phyloP scores from a whole-genome alignment of 208 protist genomes.

The Leishmania guyanensis region DNA sequence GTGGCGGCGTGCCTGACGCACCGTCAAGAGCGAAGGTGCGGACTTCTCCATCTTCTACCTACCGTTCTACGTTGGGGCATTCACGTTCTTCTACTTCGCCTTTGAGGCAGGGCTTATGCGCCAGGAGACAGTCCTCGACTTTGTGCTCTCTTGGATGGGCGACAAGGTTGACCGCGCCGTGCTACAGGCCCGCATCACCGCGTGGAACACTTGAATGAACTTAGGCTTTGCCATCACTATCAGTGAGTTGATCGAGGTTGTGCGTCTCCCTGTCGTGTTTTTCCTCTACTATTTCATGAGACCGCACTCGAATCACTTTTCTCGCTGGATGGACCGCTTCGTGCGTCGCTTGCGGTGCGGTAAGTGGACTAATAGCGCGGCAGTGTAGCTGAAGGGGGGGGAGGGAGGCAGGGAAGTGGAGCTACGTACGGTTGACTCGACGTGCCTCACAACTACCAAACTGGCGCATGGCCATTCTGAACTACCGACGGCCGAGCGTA shows the following conservation, averaged over 20 bases:
- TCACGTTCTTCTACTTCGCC: conserved; percentile 46
- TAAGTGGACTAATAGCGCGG: background rate
- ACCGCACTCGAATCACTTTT: conserved; percentile 23
- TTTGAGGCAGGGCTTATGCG: conserved; percentile 41
- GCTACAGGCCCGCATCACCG: conserved; percentile 48
- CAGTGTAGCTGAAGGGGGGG: background rate
- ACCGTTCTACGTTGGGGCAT: conserved; percentile 27
- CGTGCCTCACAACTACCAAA: background rate
- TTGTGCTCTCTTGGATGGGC: conserved; percentile 44
- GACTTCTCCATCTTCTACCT: conserved; percentile 36
- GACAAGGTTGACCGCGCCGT: conserved; percentile 42
- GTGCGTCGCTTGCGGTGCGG: conserved; percentile 6
- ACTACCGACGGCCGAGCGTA: background rate
- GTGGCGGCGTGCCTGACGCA: conserved; percentile 16
- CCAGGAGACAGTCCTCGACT: conserved; percentile 54
- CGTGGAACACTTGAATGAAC: conserved; percentile 58
- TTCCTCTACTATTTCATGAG: conserved; percentile 36
- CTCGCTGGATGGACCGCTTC: conserved; percentile 5
- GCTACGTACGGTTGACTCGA: background rate
- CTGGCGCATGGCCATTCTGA: background rate
- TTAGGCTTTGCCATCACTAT: conserved; percentile 64
- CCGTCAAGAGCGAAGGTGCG: conserved; percentile 35
- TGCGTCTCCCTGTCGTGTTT: conserved; percentile 56
- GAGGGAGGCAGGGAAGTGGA: background rate
- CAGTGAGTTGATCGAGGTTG: conserved; percentile 57